phyloP scores from a whole-genome alignment of 2,329 filamentous ascomycete genomes.

The Neocatenulostroma microsporum region DNA sequence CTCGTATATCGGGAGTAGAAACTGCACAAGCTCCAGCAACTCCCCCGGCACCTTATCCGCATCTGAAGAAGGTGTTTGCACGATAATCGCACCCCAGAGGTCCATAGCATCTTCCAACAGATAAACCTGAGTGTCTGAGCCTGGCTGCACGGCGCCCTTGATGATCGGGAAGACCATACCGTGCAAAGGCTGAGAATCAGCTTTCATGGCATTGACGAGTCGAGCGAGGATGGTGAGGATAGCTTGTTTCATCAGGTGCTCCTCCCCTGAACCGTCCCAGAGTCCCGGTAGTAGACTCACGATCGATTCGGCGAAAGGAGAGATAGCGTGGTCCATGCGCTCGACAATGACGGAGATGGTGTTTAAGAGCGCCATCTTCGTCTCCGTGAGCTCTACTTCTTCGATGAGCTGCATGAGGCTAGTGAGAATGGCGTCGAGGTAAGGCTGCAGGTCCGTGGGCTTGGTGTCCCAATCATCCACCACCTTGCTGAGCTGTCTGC shows the following conservation, averaged over 20 bases:
- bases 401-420: conserved; percentile 70
- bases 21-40: conserved; percentile 36
- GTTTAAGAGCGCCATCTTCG: conserved; percentile 81
- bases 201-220: conserved; percentile 77
- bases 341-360: conserved; percentile 75
- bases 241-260: conserved; percentile 88
- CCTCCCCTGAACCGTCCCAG: conserved; percentile 79
- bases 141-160: conserved; percentile 66
- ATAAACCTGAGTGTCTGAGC: conserved; percentile 64
- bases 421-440: conserved; percentile 63
- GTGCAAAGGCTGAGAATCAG: conserved; percentile 70
- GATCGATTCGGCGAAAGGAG: conserved; percentile 66
- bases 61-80: conserved; percentile 44
- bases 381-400: conserved; percentile 74
- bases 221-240: conserved; percentile 79
- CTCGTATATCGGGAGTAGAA: conserved; percentile 42
- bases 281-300: conserved; percentile 70
- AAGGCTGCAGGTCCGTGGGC: conserved; percentile 65
- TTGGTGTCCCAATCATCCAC: conserved; percentile 80
- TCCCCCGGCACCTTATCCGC: too few species aligned
- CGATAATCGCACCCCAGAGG: conserved; percentile 72
- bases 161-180: conserved; percentile 74
- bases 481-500: conserved; percentile 70
- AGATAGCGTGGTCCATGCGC: conserved; percentile 66
- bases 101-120: conserved; percentile 88